phyloP scores from a whole-genome alignment of 2,329 filamentous ascomycete species.

The Paracoccidioides brasiliensis region DNA sequence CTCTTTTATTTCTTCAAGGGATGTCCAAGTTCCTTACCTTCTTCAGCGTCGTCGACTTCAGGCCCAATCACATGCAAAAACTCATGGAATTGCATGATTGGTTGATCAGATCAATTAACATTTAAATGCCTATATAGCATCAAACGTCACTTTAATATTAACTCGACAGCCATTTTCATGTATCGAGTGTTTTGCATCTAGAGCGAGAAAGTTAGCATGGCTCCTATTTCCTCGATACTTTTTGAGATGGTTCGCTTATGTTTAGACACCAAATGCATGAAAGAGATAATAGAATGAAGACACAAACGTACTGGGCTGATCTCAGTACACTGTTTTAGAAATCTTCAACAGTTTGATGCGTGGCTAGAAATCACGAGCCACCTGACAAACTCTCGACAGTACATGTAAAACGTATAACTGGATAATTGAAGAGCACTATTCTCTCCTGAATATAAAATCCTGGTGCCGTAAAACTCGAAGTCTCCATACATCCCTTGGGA shows the following conservation, averaged over 20 bases:
- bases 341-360: no score
- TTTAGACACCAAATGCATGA: no score
- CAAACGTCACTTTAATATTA: slow-evolving; percentile 1
- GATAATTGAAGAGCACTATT: no score
- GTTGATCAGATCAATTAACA: neutral
- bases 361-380: no score
- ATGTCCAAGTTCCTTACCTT: slow-evolving; percentile 36
- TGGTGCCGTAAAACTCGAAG: no score
- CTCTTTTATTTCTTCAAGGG: neutral
- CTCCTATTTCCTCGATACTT: neutral
- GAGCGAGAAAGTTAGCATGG: neutral
- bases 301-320: no score
- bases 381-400: no score
- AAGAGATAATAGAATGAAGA: no score
- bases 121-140: neutral
- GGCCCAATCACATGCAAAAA: slow-evolving; percentile 16
- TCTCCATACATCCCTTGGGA: no score
- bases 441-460: no score
- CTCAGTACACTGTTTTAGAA: no score
- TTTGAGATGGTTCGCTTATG: neutral
- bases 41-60: slow-evolving; percentile 33
- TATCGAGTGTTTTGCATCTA: neutral
- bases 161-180: neutral
- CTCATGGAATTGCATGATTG: slow-evolving; percentile 9
- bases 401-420: no score